Percentiles rank a stretch among this genome's conserved stretches.
phyloP scores from a whole-genome alignment of 2,329 filamentous ascomycete genomes.

The Apiospora rasikravindrae region DNA sequence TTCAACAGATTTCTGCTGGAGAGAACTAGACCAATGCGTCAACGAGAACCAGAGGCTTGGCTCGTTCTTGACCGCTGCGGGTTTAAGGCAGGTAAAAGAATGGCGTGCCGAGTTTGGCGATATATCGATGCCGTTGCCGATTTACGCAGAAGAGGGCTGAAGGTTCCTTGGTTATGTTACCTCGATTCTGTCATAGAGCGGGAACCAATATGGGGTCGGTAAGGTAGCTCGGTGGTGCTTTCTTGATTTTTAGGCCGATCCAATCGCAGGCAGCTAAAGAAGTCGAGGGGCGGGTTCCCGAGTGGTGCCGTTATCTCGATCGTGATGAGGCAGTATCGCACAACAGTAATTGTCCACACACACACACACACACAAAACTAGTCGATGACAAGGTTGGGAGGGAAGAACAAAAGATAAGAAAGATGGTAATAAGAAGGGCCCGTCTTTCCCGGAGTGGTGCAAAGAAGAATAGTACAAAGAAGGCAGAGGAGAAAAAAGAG shows the following conservation, averaged over 20 bases:
- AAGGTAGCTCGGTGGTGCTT: constrained; percentile 15
- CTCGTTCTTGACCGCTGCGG: constrained; percentile 3
- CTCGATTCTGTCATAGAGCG: constrained; percentile 13
- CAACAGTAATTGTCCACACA: background rate
- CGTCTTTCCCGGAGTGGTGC: constrained; percentile 13
- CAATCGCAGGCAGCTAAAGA: background rate
- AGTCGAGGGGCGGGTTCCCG: constrained; percentile 10
- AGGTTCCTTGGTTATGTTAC: constrained; percentile 7
- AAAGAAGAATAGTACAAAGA: constrained; percentile 14
- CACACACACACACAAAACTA: background rate
- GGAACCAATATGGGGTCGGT: constrained; percentile 14
- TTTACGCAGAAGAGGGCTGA: constrained; percentile 6
- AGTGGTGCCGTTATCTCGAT: constrained; percentile 8
- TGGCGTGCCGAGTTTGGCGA: constrained; percentile 13
- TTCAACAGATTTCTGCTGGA: background rate
- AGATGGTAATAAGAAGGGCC: background rate
- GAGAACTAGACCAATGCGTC: background rate
- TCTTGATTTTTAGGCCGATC: constrained; percentile 17
- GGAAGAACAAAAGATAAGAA: background rate
- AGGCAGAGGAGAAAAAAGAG: background rate
- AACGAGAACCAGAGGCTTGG: constrained; percentile 2
- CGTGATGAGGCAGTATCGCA: background rate
- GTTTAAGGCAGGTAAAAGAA: background rate
- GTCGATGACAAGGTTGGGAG: background rate
- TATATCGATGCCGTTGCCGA: constrained; percentile 14